Percentiles rank a stretch among this genome's conserved stretches.
phyloP scores from a whole-genome alignment of 2,329 filamentous ascomycete species.

The Endoconidiophora polonica region DNA sequence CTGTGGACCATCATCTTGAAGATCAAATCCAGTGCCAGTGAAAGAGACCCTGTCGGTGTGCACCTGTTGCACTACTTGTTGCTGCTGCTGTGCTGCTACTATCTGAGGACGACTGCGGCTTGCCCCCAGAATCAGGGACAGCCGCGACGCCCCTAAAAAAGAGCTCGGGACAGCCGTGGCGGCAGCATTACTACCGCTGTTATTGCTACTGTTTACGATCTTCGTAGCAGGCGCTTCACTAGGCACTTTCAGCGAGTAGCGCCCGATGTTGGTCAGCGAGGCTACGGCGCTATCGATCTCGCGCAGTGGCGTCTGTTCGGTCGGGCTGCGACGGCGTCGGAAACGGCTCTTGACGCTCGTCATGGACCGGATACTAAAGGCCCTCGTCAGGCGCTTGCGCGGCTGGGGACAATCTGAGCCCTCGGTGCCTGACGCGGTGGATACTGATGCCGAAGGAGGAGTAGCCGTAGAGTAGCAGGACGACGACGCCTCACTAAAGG shows the following conservation, averaged over 20 bases:
- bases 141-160: constrained; percentile 12
- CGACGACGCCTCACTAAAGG: constrained; percentile 5
- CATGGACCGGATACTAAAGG: constrained; percentile 7
- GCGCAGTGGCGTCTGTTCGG: background rate
- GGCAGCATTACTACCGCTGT: too few species aligned
- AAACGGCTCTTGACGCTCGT: constrained; percentile 9
- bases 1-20: too few species aligned
- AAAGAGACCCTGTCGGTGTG: too few species aligned
- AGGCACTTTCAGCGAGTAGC: constrained; percentile 6
- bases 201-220: background rate
- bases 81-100: background rate
- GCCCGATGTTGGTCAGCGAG: constrained; percentile 5
- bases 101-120: constrained; percentile 7
- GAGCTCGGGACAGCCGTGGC: constrained; percentile 5
- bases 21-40: too few species aligned
- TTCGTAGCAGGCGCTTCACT: background rate
- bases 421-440: background rate
- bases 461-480: constrained; percentile 6
- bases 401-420: background rate
- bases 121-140: constrained; percentile 10
- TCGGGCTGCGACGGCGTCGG: constrained; percentile 7
- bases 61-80: too few species aligned
- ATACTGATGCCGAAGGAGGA: background rate
- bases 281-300: constrained; percentile 6
- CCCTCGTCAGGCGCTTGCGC: background rate